Evolutionary conservation across 1,139 yeast genomes (phyloP), one percentile per base, ranked within the genome.

Genomic region (Magnusiomyces sp.): DNA sequence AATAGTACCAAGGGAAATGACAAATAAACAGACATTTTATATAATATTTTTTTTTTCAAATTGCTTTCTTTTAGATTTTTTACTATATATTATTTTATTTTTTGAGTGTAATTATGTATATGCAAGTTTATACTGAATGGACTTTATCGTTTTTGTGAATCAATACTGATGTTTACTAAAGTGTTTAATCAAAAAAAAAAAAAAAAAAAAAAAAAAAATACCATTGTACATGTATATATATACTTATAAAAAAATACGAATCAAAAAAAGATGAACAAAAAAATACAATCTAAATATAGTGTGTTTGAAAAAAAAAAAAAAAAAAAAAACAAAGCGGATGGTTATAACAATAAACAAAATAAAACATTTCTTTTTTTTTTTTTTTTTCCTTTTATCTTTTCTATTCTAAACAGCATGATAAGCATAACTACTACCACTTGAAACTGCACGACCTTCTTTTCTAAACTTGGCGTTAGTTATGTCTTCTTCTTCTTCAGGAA

Each of bases 401-500:
- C 6, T 23, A 5, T 23, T 23, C 29, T 23, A 23, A 23, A 23
- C 29, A 7, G 29, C 29, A 23, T 23, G 29, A 23, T 23, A 23
- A 4, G 29, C 29, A 29, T 27, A 40, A 29, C 43, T 40, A 14
- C 43, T 40, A 2, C 43, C 43, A 20, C 43, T 40, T 13, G 43
- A 40, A 6, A 40, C 34, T n/a, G 43, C 43, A 5, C 43, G 33
- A 3, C 34, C 14, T 20, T 34, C 16, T 3, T 14, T 34, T 34
- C 37, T 13, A 23, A 5, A 23, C 29, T 23, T 23, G 9, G 16
- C 37, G 9, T 34, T 34, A 14, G 37, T 34, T n/a, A 34, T 34
- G 9, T 34, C 37, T n/a, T 34, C 37, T 34, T 34, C 37, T 34
- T 34, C 37, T 23, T 23, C 29, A 23, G 29, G 29, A 23, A 23